Evolutionary conservation across 75 land plant species (phyloP), one percentile per base, ranked within the genome.

Genomic region (Pseudotsuga menziesii): DNA sequence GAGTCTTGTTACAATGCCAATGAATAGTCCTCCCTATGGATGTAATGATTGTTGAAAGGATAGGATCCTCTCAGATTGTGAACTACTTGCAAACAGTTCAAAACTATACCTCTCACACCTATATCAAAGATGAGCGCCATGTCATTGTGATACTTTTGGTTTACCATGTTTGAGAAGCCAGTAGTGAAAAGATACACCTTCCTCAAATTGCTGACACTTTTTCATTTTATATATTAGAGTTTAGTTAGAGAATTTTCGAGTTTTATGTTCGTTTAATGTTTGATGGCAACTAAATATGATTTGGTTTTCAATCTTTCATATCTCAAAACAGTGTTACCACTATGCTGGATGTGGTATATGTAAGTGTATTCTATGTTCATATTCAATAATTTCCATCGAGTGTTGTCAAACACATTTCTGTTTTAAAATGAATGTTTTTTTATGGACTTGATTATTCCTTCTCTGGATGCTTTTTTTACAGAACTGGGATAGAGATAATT

Each of bases 401-500:
- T 64, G 0, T 56, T 63, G 72, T 12, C 2, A 1, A 25, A n/a
- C 56, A 27, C 67, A 1, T 15, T 9, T 23, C 26, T 41, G 17
- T 57, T 5, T 56, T 15, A 12, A 16, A 22, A 14, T 20, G 56
- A 52, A 19, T 75, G 23, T 19, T 72, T 71, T 71, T 54, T 29
- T 19, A 3, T 36, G 41, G 54, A 73, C 5, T 22, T 19, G 22
- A 73, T 32, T 39, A 57, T 52, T 15, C n/a, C 60, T 58, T 44
- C 23, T 71, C 44, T 2, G 69, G 55, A 39, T 19, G 56, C 6
- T 12, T 61, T 20, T 79, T 32, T 70, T 77, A 25, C 90, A 91
- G 98, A 78, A 86, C 85, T 78, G 96, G 98, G 22, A 94, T 96
- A 76, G 76, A 2, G 94, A 94, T 9, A 93, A 95, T 32, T 95